A percentile compares a stretch with the other conserved stretches of the same genome.
These are phyloP conservation scores for Cucurbita maxima DNA, from an alignment of 306 rosid species.

Conservation along the genomic window DNA sequence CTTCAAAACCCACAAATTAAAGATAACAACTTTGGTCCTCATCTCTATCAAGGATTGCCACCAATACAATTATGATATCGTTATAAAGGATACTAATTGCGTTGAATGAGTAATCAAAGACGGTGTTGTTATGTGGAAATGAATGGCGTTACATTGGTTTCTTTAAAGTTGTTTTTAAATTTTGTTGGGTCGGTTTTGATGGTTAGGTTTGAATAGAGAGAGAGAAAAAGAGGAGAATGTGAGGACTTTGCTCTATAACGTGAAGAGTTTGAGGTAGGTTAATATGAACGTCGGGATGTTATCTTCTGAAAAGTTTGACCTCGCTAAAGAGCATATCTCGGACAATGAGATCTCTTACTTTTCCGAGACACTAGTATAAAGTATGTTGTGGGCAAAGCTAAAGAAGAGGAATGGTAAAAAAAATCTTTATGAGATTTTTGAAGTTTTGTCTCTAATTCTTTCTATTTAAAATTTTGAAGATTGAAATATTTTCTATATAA, in stretches of 20 bases:
- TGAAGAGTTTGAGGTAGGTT: background rate
- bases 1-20: background rate
- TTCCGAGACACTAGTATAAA: no score
- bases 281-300: no score
- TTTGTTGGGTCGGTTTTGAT: background rate
- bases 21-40: background rate
- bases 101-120: background rate
- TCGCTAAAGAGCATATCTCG: no score
- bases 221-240: background rate
- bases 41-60: no score
- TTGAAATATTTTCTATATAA: no score
- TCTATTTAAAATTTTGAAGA: no score
- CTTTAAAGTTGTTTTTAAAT: background rate
- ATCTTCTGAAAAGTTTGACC: no score
- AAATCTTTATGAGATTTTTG: no score
- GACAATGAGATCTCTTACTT: no score
- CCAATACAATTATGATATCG: background rate
- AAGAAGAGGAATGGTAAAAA: no score
- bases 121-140: background rate
- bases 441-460: no score
- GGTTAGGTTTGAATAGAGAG: background rate
- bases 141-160: background rate
- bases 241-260: background rate
- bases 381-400: no score
- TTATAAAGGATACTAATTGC: background rate